Evolutionary conservation across 1,284 basidiomycete species (phyloP), one percentile per base, ranked within the genome.

Genomic region (Fomitopsis betulina): DNA sequence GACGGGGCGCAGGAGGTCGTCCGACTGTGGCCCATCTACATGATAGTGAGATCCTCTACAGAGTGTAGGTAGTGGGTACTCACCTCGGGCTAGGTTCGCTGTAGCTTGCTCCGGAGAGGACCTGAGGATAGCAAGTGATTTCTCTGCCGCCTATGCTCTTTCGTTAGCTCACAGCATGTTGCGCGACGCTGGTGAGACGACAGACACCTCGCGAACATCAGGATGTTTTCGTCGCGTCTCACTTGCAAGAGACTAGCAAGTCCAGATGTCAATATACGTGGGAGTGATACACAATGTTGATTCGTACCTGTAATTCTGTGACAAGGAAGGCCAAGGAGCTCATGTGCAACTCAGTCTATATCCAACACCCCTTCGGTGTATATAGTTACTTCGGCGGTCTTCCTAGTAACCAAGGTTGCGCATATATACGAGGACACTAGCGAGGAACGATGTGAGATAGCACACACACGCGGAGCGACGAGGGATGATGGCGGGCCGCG

Each of bases 1-100:
- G 2, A 99, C 87, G 0, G 97, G 96, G 53, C 85, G 81, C 32
- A 98, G 81, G 25, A 98, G 80, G 56, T 90, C 89, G 57, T 91
- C 85, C 3, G 91, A 85, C 68, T 93, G 87, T 17, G 86, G 83
- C 27, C 86, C 83, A 79, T 93, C 91, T 93, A 58, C n/a, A 45
- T 8, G 2, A 43, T 21, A 54, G 12, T 39, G 13, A 42, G 19
- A 35, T 1, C 4, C 5, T 42, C 19, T 33, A 39, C 45, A n/a
- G 43, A 15, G 3, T 12, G 30, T 55, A 33, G 27, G 10, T 2
- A 4, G 12, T 30, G n/a, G 9, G 5, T 19, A 75, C 81, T 56
- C 63, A 89, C 88, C 87, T 67, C 83, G 82, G 32, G 85, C 79
- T 56, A 90, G 72, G 63, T 80, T 81, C 13, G 79, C 75, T 23